phyloP scores from a whole-genome alignment of 257 asterid species.

The Nicotiana benthamiana region DNA sequence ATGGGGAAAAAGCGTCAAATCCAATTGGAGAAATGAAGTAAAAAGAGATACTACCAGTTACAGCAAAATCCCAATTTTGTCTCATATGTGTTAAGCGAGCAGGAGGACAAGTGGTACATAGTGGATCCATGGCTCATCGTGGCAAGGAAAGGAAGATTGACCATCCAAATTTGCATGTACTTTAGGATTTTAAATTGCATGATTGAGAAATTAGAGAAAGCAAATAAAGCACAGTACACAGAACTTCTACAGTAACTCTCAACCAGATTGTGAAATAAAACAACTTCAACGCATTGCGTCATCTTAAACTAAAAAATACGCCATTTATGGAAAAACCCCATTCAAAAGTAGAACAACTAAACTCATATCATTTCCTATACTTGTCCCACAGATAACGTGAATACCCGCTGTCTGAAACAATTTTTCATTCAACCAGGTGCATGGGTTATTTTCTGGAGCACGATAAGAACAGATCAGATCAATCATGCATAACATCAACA shows the following conservation, averaged over 20 bases:
- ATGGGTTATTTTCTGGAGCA: background rate
- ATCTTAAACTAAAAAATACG: background rate
- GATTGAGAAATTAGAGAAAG: background rate
- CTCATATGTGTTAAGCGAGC: background rate
- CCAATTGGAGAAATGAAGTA: constrained; percentile 19
- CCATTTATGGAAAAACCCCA: background rate
- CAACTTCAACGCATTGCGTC: background rate
- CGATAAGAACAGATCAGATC: background rate
- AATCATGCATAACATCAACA: background rate
- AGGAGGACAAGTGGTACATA: background rate
- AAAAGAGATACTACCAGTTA: background rate
- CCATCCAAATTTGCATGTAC: background rate
- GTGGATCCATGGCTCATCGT: background rate
- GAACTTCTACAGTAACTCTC: background rate
- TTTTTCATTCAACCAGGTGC: background rate
- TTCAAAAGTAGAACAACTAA: background rate
- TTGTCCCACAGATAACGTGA: background rate
- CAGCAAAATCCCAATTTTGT: background rate
- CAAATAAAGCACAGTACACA: background rate
- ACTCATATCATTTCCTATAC: background rate
- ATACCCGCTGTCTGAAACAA: background rate
- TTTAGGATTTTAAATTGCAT: background rate
- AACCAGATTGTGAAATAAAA: background rate
- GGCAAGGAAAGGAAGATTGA: background rate
- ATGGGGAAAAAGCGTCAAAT: constrained; percentile 8